phyloP scores from a whole-genome alignment of 2,329 filamentous ascomycete genomes.

The Fusarium duplospermum region DNA sequence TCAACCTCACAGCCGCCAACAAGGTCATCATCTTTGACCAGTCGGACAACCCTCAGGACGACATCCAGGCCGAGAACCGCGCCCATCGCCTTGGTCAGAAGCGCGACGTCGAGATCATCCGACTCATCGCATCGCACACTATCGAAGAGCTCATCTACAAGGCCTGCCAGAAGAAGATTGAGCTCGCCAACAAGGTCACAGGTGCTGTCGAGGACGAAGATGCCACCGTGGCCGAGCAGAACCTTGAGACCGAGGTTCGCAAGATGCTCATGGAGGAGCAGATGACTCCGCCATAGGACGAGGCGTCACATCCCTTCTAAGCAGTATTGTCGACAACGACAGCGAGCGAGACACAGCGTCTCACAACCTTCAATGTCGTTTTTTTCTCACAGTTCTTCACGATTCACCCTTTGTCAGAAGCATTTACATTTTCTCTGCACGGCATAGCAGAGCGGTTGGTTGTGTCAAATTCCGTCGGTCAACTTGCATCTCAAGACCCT shows the following conservation, averaged over 20 bases:
- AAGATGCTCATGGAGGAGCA: slow-evolving; percentile 56
- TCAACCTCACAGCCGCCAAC: slow-evolving; percentile 95
- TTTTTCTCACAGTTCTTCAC: background rate
- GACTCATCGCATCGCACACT: slow-evolving; percentile 82
- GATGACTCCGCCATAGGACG: slow-evolving; percentile 54
- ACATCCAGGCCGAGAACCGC: slow-evolving; percentile 97
- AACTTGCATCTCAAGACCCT: slow-evolving; percentile 5
- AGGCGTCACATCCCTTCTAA: slow-evolving; percentile 11
- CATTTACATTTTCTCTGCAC: slow-evolving; percentile 18
- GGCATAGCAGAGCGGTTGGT: slow-evolving; percentile 25
- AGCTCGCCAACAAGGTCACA: slow-evolving; percentile 76
- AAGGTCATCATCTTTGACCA: slow-evolving; percentile 98
- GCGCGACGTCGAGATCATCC: slow-evolving; percentile 88
- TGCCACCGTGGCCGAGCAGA: slow-evolving; percentile 46
- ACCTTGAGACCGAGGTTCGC: slow-evolving; percentile 58
- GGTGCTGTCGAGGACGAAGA: slow-evolving; percentile 51
- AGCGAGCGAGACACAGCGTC: background rate
- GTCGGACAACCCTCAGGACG: slow-evolving; percentile 97
- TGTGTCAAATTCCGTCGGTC: slow-evolving; percentile 23
- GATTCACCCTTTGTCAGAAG: slow-evolving; percentile 9
- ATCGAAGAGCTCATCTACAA: slow-evolving; percentile 95
- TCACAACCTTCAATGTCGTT: background rate
- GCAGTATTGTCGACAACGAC: background rate
- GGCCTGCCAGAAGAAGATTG: slow-evolving; percentile 91
- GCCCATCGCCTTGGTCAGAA: slow-evolving; percentile 95